Percentiles rank a stretch among this genome's conserved stretches.
These are phyloP conservation scores for Trichophyton simii DNA, from an alignment of 2,329 filamentous ascomycete genomes.

Conservation along the genomic window DNA sequence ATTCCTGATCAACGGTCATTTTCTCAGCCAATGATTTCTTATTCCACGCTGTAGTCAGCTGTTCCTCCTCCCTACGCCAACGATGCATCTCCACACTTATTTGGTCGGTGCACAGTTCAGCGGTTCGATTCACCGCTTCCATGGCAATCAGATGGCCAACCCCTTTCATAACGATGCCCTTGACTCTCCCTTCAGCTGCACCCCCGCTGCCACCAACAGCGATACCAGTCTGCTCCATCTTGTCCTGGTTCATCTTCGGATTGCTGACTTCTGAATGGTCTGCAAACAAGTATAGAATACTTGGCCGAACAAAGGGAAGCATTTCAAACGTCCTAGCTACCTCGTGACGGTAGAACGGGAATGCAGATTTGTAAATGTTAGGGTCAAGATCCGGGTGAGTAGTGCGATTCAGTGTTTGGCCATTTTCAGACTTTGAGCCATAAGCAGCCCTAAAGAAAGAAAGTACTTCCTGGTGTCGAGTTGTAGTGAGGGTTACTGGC, in stretches of 20 bases:
- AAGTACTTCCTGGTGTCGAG: constrained; percentile 73
- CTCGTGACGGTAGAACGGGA: constrained; percentile 36
- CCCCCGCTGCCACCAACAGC: constrained; percentile 32
- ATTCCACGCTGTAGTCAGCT: constrained; percentile 45
- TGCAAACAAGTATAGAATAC: constrained; percentile 35
- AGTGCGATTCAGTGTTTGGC: constrained; percentile 27
- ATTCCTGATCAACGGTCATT: constrained; percentile 44
- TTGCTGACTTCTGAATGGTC: constrained; percentile 31
- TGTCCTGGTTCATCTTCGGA: constrained; percentile 29
- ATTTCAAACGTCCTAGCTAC: constrained; percentile 26
- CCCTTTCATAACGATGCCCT: constrained; percentile 49
- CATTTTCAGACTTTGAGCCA: constrained; percentile 45
- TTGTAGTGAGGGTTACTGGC: constrained; percentile 58
- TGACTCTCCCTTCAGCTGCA: constrained; percentile 58
- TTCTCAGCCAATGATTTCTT: constrained; percentile 42
- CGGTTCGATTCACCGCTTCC: constrained; percentile 59
- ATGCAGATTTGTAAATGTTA: constrained; percentile 16
- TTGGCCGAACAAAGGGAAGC: constrained; percentile 34
- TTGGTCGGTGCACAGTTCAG: constrained; percentile 47
- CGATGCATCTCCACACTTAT: constrained; percentile 43
- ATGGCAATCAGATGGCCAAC: constrained; percentile 74
- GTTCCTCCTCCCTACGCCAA: constrained; percentile 46
- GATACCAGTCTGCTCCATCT: constrained; percentile 29
- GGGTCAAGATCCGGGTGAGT: constrained; percentile 36
- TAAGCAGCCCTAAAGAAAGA: constrained; percentile 38